Percentiles rank a stretch among this genome's conserved stretches.
Evolutionary conservation across 306 rosid species (phyloP).

Genomic region (cucumber (Cucumis sativus)): Cucumber_9930_V3 NC_026661.2:19203001-19203500

Average conservation of each 20-base stretch:
- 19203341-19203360: conserved; percentile 31
- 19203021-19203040: neutral
- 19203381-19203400: conserved; percentile 55
- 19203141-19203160: conserved; percentile 71
- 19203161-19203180: neutral
- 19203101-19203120: conserved; percentile 56
- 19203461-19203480: conserved; percentile 74
- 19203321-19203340: conserved; percentile 27
- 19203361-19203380: conserved; percentile 49
- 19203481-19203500: conserved; percentile 28
- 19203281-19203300: conserved; percentile 73
- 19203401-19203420: conserved; percentile 64
- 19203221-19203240: conserved; percentile 50
- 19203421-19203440: conserved; percentile 73
- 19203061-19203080: neutral
- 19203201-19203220: conserved; percentile 57
- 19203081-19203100: conserved; percentile 64
- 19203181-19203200: conserved; percentile 20
- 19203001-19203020: neutral
- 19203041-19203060: neutral
- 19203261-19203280: conserved; percentile 76
- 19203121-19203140: conserved; percentile 40
- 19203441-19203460: conserved; percentile 62
- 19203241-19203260: conserved; percentile 62
- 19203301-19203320: conserved; percentile 41